A percentile compares a stretch with the other conserved stretches of the same genome.
These are phyloP conservation scores for Flaveria floridana DNA, from an alignment of 140 eudicot genomes.

Conservation along the genomic window DNA sequence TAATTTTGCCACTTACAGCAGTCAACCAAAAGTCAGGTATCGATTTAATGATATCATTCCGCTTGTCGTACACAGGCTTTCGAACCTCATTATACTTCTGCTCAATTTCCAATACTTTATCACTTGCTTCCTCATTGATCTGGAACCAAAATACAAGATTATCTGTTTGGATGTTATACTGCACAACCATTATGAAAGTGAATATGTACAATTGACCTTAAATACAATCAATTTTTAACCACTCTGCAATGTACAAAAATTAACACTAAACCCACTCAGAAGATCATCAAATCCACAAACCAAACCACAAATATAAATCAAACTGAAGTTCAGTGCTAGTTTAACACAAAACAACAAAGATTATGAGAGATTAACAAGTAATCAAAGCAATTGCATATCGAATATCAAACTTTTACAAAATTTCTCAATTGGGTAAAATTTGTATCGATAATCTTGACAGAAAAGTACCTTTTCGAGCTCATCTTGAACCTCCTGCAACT, in stretches of 20 bases:
- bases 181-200: not conserved
- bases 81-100: slow-evolving; percentile 62
- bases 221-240: too few species aligned
- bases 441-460: not conserved
- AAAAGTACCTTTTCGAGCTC: slow-evolving; percentile 16
- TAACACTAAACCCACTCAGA: not conserved
- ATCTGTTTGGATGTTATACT: not conserved
- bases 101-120: slow-evolving; percentile 64
- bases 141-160: not conserved
- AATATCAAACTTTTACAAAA: not conserved
- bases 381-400: not conserved
- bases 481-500: slow-evolving; percentile 15
- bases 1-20: slow-evolving; percentile 47
- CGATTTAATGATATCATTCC: slow-evolving; percentile 52
- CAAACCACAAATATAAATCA: not conserved
- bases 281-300: not conserved
- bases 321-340: too few species aligned
- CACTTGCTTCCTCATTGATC: slow-evolving; percentile 53
- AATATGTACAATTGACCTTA: too few species aligned
- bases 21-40: slow-evolving; percentile 80
- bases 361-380: not conserved
- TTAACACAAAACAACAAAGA: too few species aligned
- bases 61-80: slow-evolving; percentile 63
- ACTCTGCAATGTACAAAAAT: not conserved
- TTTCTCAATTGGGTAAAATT: not conserved